phyloP scores from a whole-genome alignment of 805 yeast species.

The Candida taoyuanica region DNA sequence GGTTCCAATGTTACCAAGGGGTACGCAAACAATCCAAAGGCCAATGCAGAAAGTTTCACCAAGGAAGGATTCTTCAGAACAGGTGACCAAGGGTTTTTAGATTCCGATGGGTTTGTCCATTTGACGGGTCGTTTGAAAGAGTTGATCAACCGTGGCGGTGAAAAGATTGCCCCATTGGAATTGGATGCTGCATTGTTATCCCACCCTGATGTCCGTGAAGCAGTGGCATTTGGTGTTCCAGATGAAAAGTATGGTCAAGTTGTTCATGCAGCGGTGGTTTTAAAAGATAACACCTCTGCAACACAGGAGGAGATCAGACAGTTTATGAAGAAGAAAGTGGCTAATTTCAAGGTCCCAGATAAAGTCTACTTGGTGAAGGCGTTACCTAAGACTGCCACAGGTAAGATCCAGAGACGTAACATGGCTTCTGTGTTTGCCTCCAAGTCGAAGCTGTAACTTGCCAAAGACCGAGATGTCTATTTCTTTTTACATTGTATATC shows the following conservation, averaged over 20 bases:
- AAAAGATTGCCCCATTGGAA: constrained; percentile 71
- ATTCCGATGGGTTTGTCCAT: constrained; percentile 51
- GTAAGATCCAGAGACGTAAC: constrained; percentile 66
- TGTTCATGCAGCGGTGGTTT: constrained; percentile 66
- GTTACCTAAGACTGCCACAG: constrained; percentile 75
- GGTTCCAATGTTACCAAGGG: constrained; percentile 71
- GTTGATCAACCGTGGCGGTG: constrained; percentile 73
- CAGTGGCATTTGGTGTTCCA: constrained; percentile 64
- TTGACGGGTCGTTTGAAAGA: constrained; percentile 72
- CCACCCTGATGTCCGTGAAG: constrained; percentile 61
- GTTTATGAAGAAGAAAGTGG: constrained; percentile 41
- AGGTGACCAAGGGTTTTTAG: constrained; percentile 70
- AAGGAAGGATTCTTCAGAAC: constrained; percentile 58
- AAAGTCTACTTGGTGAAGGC: constrained; percentile 52
- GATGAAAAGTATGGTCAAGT: constrained; percentile 68
- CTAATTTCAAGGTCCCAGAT: constrained; percentile 58
- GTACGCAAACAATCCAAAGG: constrained; percentile 66
- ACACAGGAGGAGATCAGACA: constrained; percentile 41
- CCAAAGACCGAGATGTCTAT: no score
- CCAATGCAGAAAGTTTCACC: constrained; percentile 64
- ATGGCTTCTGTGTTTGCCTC: constrained; percentile 49
- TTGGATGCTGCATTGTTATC: constrained; percentile 57
- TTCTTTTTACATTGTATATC: not conserved
- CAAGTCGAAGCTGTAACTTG: constrained; percentile 30
- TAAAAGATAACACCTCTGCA: constrained; percentile 35